phyloP scores from a whole-genome alignment of 1,139 yeast genomes.

The Wickerhamomyces sp. region DNA sequence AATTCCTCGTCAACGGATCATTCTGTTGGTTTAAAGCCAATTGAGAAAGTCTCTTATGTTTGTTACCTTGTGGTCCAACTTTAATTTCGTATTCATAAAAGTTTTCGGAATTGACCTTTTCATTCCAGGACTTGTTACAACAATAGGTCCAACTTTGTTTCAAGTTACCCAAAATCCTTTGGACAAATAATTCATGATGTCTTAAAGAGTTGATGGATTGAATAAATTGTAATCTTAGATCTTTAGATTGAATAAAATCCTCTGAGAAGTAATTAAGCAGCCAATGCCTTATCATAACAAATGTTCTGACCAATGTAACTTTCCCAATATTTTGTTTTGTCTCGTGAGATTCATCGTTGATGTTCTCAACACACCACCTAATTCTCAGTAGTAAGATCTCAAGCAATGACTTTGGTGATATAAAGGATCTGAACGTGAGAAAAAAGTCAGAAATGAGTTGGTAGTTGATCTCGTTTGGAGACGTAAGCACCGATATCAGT shows the following conservation, averaged over 20 bases:
- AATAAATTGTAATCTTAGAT: constrained; percentile 44
- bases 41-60: constrained; percentile 18
- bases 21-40: constrained; percentile 19
- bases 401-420: constrained; percentile 52
- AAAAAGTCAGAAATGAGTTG: constrained; percentile 79
- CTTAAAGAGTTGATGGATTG: constrained; percentile 42
- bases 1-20: constrained; percentile 22
- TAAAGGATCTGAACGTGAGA: constrained; percentile 72
- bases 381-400: constrained; percentile 59
- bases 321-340: constrained; percentile 50
- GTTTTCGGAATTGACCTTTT: constrained; percentile 12
- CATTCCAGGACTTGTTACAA: constrained; percentile 22
- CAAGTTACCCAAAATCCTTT: constrained; percentile 34
- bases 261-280: constrained; percentile 68
- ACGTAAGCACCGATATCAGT: constrained; percentile 67
- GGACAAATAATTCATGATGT: constrained; percentile 32
- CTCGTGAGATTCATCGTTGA: constrained; percentile 26
- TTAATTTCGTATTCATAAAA: constrained; percentile 13
- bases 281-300: constrained; percentile 89
- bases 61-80: constrained; percentile 30
- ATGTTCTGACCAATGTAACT: constrained; percentile 73
- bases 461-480: constrained; percentile 77
- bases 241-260: constrained; percentile 49
- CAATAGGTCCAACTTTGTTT: constrained; percentile 35
- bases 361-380: constrained; percentile 60